A percentile compares a stretch with the other conserved stretches of the same genome.
These are phyloP conservation scores for Ogataea pignaliae DNA, from an alignment of 805 yeast genomes.

Conservation along the genomic window DNA sequence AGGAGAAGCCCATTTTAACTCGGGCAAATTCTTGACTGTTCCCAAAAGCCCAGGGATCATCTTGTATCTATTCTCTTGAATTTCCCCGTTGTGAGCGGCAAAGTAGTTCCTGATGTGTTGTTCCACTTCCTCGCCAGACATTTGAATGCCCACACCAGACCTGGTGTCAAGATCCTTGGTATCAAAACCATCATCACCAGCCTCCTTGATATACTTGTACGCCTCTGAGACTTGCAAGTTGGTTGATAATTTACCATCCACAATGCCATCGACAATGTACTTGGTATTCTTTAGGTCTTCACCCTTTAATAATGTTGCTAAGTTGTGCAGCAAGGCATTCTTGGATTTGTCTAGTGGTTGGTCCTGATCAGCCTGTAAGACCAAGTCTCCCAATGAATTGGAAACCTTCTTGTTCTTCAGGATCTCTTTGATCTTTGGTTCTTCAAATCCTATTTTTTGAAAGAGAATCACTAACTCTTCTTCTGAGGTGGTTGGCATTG, in stretches of 20 bases:
- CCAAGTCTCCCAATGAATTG: conserved; percentile 56
- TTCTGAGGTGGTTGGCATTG: conserved; percentile 13
- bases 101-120: conserved; percentile 56
- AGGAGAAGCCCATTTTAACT: conserved; percentile 90
- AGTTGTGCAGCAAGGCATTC: conserved; percentile 64
- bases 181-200: conserved; percentile 38
- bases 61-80: conserved; percentile 72
- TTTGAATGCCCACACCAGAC: conserved; percentile 78
- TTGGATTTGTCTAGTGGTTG: conserved; percentile 50
- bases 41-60: conserved; percentile 74
- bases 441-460: conserved; percentile 58
- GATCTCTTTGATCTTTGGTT: conserved; percentile 72
- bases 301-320: conserved; percentile 70
- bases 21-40: conserved; percentile 66
- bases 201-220: conserved; percentile 60
- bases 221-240: conserved; percentile 78
- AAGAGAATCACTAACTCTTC: conserved; percentile 32
- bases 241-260: conserved; percentile 59
- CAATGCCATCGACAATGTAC: conserved; percentile 56
- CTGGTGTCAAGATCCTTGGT: conserved; percentile 51
- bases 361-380: conserved; percentile 37
- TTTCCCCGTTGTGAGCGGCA: conserved; percentile 50
- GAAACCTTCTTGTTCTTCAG: conserved; percentile 83
- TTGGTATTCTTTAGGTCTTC: conserved; percentile 45
- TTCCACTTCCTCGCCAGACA: conserved; percentile 63